These are phyloP conservation scores for Botrytis porri DNA, from an alignment of 2,329 filamentous ascomycete genomes.

Conservation along the genomic window DNA sequence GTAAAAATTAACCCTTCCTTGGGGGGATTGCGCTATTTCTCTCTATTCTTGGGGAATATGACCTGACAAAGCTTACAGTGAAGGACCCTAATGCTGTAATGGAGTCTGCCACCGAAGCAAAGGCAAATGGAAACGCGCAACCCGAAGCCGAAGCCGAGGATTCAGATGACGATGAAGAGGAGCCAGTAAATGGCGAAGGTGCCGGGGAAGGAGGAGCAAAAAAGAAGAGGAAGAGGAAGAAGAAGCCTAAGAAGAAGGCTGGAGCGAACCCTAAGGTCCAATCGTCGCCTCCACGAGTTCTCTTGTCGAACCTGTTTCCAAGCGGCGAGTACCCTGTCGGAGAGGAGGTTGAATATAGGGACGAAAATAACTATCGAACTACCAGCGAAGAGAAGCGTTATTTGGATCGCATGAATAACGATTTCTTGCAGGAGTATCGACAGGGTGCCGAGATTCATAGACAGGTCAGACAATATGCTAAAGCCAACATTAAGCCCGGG, in stretches of 20 bases:
- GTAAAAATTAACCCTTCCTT: constrained; percentile 9
- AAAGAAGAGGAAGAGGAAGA: constrained; percentile 68
- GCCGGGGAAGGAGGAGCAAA: constrained; percentile 41
- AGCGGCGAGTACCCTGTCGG: constrained; percentile 71
- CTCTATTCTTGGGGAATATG: constrained; percentile 6
- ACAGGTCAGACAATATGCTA: constrained; percentile 80
- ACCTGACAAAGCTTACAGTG: constrained; percentile 26
- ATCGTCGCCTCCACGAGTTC: constrained; percentile 72
- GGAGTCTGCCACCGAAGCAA: constrained; percentile 32
- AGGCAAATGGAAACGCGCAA: constrained; percentile 29
- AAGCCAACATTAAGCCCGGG: constrained; percentile 77
- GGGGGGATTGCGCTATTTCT: constrained; percentile 42
- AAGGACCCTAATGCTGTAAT: constrained; percentile 36
- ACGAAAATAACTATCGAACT: constrained; percentile 76
- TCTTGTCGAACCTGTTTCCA: constrained; percentile 71
- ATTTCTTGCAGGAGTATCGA: constrained; percentile 78
- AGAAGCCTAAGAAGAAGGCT: constrained; percentile 69
- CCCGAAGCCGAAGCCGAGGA: constrained; percentile 42
- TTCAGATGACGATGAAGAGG: constrained; percentile 53
- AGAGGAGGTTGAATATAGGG: constrained; percentile 72
- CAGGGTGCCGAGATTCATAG: constrained; percentile 86
- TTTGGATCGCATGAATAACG: constrained; percentile 74
- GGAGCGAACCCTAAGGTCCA: constrained; percentile 62
- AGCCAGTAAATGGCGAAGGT: constrained; percentile 40
- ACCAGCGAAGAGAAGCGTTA: constrained; percentile 83